Base-by-base conservation (phyloP, 257 asterid genomes). In the Jaltomata sinuosa region DNA sequence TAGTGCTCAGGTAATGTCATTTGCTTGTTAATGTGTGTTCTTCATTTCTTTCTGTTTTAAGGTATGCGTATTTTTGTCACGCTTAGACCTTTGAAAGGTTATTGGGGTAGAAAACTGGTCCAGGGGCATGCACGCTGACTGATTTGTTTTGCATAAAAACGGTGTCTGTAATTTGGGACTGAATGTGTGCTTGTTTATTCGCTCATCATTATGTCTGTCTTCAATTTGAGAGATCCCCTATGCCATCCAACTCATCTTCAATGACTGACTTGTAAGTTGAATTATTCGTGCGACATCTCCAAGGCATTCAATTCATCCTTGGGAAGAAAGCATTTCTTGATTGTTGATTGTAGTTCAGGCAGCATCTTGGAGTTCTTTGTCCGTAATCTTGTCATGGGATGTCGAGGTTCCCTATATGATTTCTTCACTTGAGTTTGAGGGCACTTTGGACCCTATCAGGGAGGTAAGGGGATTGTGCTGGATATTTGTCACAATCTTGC, bases 1-100 rank as follows among this genome's bases (percentile, higher is more conserved):
- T 84, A 89, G 95, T 83, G 99, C 94, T 31, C 99, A 95, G 98
- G 99, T 94, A 91, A 87, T 42, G 49, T 16, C 76, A 32, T 32
- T 38, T 65, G 38, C 47, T 65, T 65, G 45, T 32, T 15, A 65
- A 65, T 67, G 77, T 34, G 76, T 34, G 47, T 67, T 67, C 77
- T 65, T 65, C 11, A 9, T 32, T 67, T 67, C 47, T 32, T 64
- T 64, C 27, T 67, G 47, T 67, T 32, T 67, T 67, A 31, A 3
- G 25, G 27, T 67, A 67, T 67, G 27, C 47, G 1, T 36, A 36
- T 36, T 68, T 68, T 68, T 68, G 78, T 68, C 78, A 34, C 8
- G 42, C 42, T 18, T 67, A 67, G 22, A 67, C 47, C 76, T n/a
- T 67, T 36, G 76, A 67, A 34, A 19, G 47, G 47, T 8, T 8